A percentile compares a stretch with the other conserved stretches of the same genome.
Evolutionary conservation across 2,329 filamentous ascomycete species (phyloP).

Genomic region (Alternaria ethzedia): DNA sequence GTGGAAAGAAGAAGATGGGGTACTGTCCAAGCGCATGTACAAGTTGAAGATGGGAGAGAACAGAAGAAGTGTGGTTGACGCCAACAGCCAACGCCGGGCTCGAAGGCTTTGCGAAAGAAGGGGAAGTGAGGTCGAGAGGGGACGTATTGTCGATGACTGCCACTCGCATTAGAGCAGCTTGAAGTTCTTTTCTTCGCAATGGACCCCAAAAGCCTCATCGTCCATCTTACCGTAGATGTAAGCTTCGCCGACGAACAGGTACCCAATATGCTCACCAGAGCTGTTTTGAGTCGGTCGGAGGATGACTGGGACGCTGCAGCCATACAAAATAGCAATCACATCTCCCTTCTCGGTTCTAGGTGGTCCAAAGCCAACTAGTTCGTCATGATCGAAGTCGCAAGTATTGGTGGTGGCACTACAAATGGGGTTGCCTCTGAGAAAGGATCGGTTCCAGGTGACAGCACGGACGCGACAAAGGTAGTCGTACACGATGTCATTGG

Average conservation of each 20-base stretch:
- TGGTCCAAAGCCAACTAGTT: not conserved
- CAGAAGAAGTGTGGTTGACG: not conserved
- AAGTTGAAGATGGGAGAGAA: not conserved
- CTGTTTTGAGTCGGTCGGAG: not conserved
- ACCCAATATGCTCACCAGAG: not conserved
- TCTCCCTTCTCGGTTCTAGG: not conserved
- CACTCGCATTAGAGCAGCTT: not conserved
- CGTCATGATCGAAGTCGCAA: not conserved
- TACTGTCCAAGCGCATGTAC: not conserved
- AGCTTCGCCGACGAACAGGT: not conserved
- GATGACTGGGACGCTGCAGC: not conserved
- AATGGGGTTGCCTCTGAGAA: not conserved
- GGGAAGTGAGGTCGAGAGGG: not conserved
- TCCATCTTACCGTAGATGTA: not conserved
- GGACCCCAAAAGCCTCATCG: not conserved
- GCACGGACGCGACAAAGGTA: not conserved
- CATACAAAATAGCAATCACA: not conserved
- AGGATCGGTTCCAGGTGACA: not conserved
- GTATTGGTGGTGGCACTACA: not conserved
- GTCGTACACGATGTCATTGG: not conserved
- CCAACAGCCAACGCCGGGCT: not conserved
- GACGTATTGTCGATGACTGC: not conserved
- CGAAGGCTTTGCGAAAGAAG: not conserved
- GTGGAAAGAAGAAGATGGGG: not conserved
- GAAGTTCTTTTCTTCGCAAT: not conserved